A percentile compares a stretch with the other conserved stretches of the same genome.
These are phyloP conservation scores for Coemansia asiatica DNA, from an alignment of 192 early-diverging fungal genomes.

Conservation along the genomic window DNA sequence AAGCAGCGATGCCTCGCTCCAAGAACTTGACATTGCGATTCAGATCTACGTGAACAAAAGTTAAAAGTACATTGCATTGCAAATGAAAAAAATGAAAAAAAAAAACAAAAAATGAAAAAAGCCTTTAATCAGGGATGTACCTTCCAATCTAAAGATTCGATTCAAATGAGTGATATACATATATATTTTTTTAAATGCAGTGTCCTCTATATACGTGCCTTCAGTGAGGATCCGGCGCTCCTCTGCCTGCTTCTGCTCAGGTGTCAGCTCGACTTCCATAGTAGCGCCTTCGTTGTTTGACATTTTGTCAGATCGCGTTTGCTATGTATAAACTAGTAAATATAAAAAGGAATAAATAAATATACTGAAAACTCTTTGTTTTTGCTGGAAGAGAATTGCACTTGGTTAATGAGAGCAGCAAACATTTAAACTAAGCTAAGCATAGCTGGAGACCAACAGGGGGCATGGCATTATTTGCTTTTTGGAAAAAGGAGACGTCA, in stretches of 20 bases:
- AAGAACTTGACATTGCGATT: conserved; percentile 82
- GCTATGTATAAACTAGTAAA: background rate
- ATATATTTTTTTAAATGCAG: background rate
- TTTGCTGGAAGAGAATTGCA: background rate
- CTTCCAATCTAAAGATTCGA: background rate
- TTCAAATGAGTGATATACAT: background rate
- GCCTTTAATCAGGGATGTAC: background rate
- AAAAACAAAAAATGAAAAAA: background rate
- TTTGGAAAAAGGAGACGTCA: conserved; percentile 24
- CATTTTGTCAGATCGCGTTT: conserved; percentile 14
- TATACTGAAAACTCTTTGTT: background rate
- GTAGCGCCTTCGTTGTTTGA: conserved; percentile 27
- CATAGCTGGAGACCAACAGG: background rate
- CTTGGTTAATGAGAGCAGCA: background rate
- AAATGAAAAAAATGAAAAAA: background rate
- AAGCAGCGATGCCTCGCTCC: conserved; percentile 76
- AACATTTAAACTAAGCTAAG: too few species aligned
- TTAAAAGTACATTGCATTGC: too few species aligned
- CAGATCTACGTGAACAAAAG: conserved; percentile 85
- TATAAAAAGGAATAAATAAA: background rate
- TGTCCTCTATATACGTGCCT: conserved; percentile 23
- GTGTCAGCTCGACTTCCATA: conserved; percentile 48
- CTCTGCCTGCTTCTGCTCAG: conserved; percentile 49
- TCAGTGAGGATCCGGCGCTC: conserved; percentile 46
- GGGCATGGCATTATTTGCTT: background rate